Conservation (phyloP, 2,329 filamentous ascomycete genomes). For the Microthyrium microscopicum region DNA sequence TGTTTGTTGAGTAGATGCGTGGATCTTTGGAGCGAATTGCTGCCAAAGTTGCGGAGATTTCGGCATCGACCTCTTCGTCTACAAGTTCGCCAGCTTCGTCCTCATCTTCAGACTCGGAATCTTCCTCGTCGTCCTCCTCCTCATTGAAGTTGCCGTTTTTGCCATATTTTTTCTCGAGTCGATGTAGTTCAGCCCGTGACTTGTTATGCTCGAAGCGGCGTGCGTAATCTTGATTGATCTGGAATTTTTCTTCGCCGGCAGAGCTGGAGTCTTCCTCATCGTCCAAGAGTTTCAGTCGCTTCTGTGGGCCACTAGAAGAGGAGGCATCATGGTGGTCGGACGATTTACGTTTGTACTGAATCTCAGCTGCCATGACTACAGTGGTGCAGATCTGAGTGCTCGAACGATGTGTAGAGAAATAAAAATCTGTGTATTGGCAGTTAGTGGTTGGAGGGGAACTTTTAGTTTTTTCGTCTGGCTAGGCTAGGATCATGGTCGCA, state of each 20-base stretch:
- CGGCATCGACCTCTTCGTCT: slow-evolving; percentile 67
- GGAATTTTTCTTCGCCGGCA: slow-evolving; percentile 31
- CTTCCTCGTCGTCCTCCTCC: slow-evolving; percentile 41
- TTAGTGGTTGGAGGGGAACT: too few relatives aligned
- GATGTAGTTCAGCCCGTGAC: slow-evolving; percentile 74
- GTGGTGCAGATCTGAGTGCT: too few relatives aligned
- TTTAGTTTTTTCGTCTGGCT: too few relatives aligned
- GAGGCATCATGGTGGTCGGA: too few relatives aligned
- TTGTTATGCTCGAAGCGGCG: slow-evolving; percentile 91
- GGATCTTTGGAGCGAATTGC: slow-evolving; percentile 87
- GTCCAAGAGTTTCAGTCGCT: slow-evolving; percentile 18
- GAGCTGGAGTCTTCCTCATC: slow-evolving; percentile 17
- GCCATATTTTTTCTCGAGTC: slow-evolving; percentile 82
- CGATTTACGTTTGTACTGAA: too few relatives aligned
- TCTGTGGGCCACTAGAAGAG: too few relatives aligned
- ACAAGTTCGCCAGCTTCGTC: slow-evolving; percentile 81
- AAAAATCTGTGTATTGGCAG: too few relatives aligned
- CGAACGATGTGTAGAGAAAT: too few relatives aligned
- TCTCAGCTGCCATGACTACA: too few relatives aligned
- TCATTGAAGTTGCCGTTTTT: slow-evolving; percentile 24
- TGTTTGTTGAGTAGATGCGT: slow-evolving; percentile 65
- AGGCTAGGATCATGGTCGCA: too few relatives aligned
- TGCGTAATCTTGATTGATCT: slow-evolving; percentile 83
- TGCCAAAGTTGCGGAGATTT: slow-evolving; percentile 73
- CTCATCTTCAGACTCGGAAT: slow-evolving; percentile 57